These are phyloP conservation scores for Brasilioporus rufonigricans DNA, from an alignment of 768 basidiomycete genomes.

Conservation along the genomic window DNA sequence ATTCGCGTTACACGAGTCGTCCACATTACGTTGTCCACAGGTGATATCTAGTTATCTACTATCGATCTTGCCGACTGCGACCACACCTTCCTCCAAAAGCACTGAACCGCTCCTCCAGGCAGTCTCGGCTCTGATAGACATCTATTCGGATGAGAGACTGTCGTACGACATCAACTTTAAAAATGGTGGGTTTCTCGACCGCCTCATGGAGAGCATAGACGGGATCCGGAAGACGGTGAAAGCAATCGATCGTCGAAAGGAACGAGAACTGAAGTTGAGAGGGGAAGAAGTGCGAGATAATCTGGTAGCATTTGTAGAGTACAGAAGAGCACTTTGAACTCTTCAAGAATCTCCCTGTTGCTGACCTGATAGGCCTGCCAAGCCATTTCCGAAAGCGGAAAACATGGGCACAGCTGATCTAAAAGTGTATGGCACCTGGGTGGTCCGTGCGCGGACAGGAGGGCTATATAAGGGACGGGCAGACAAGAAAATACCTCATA, in stretches of 20 bases:
- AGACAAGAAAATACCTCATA: constrained; percentile 33
- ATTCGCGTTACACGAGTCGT: neutral
- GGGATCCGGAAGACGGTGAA: constrained; percentile 60
- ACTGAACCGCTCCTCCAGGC: constrained; percentile 77
- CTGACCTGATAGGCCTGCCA: too few relatives aligned
- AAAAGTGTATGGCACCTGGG: neutral
- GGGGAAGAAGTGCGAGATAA: constrained; percentile 80
- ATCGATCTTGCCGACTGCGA: constrained; percentile 52
- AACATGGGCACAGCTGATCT: neutral
- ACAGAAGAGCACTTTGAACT: constrained; percentile 56
- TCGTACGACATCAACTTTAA: constrained; percentile 83
- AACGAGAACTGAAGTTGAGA: constrained; percentile 59
- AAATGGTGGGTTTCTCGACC: constrained; percentile 52
- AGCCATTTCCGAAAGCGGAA: neutral
- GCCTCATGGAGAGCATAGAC: constrained; percentile 57
- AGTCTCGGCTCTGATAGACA: constrained; percentile 83
- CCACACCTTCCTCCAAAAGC: constrained; percentile 39
- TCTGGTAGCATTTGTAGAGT: constrained; percentile 70
- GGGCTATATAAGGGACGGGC: constrained; percentile 29
- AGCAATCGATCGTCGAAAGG: constrained; percentile 64
- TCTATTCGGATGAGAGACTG: constrained; percentile 84
- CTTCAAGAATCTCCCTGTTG: too few relatives aligned
- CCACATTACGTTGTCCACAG: constrained; percentile 32
- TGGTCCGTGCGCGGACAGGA: constrained; percentile 29
- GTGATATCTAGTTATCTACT: constrained; percentile 64